phyloP scores from a whole-genome alignment of 768 basidiomycete species.

The Russula emetica region DNA sequence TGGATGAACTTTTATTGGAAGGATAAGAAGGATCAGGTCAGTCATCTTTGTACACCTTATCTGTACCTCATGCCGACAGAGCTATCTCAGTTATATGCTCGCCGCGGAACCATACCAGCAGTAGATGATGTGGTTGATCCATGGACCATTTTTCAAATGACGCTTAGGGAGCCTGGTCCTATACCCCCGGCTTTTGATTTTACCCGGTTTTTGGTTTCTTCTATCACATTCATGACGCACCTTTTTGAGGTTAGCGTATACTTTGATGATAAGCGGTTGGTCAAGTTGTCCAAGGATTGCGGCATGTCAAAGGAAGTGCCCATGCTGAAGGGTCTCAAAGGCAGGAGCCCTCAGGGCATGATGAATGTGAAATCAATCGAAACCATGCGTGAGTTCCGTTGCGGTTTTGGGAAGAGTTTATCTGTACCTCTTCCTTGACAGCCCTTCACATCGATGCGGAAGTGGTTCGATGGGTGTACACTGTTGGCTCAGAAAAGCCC shows the following conservation, averaged over 20 bases:
- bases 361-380: slow-evolving; percentile 68
- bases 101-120: slow-evolving; percentile 62
- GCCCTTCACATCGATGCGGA: slow-evolving; percentile 77
- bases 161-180: slow-evolving; percentile 70
- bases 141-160: slow-evolving; percentile 92
- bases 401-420: slow-evolving; percentile 14
- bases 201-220: slow-evolving; percentile 82
- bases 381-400: slow-evolving; percentile 49
- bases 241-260: slow-evolving; percentile 74
- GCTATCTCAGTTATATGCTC: slow-evolving; percentile 67
- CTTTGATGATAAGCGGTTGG: slow-evolving; percentile 73
- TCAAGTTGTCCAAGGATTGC: slow-evolving; percentile 58
- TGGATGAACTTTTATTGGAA: slow-evolving; percentile 99
- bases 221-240: slow-evolving; percentile 87
- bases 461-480: slow-evolving; percentile 74
- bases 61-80: slow-evolving; percentile 1
- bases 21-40: slow-evolving; percentile 81
- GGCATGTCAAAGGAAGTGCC: slow-evolving; percentile 49
- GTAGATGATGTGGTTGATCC: slow-evolving; percentile 36
- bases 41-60: slow-evolving; percentile 12
- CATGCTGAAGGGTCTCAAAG: slow-evolving; percentile 54
- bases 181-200: slow-evolving; percentile 85
- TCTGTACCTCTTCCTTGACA: slow-evolving; percentile 29
- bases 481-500: slow-evolving; percentile 58
- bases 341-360: slow-evolving; percentile 51